Evolutionary conservation across 208 protist species (phyloP).

Genomic region (Willaertia magna): DNA sequence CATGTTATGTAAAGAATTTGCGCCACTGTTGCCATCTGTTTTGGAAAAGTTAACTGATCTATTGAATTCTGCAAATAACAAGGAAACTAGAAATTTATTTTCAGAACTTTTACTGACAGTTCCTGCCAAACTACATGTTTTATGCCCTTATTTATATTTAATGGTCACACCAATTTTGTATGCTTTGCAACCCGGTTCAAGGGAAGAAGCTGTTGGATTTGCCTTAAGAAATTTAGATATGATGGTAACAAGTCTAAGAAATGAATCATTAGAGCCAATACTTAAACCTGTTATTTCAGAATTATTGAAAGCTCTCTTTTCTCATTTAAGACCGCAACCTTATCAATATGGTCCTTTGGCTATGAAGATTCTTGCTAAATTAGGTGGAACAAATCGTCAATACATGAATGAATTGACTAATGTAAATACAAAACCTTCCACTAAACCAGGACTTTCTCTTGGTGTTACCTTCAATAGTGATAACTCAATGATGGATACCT

Average conservation of each 20-base stretch:
- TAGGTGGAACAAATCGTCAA: constrained; percentile 4
- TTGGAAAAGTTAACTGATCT: constrained; percentile 1
- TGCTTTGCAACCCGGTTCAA: background rate
- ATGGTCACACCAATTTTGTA: background rate
- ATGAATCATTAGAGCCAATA: constrained; percentile 15
- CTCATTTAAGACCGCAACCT: constrained; percentile 6
- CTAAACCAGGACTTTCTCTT: background rate
- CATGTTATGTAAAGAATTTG: background rate
- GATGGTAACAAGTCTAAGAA: background rate
- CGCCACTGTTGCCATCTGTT: background rate
- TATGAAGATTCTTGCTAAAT: constrained; percentile 15
- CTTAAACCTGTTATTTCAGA: constrained; percentile 10
- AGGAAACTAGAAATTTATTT: background rate
- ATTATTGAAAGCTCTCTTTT: constrained; percentile 1
- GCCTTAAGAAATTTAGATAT: constrained; percentile 5
- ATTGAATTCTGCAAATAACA: background rate
- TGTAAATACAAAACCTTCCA: background rate
- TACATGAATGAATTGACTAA: background rate
- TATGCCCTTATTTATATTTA: background rate
- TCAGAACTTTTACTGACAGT: constrained; percentile 3
- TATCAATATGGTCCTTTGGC: background rate
- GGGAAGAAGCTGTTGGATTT: background rate
- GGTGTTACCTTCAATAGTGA: background rate
- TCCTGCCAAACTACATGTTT: background rate
- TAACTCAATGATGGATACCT: background rate